Evolutionary conservation across 1,284 basidiomycete species (phyloP).

Genomic region (Leccinum laetum): DNA sequence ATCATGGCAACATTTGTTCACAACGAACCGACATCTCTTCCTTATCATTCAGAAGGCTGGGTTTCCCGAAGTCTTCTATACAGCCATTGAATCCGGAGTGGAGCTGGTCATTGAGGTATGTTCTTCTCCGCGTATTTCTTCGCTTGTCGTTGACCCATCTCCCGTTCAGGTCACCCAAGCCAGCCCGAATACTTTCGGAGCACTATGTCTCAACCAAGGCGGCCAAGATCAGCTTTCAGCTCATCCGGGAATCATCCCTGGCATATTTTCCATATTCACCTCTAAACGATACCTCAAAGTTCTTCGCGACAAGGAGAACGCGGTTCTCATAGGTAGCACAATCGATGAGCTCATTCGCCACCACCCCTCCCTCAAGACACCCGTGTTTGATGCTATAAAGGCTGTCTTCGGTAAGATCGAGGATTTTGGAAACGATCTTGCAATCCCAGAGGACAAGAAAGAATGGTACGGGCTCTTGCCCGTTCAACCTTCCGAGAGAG

Average conservation of each 20-base stretch:
- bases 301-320: too few species aligned
- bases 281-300: too few species aligned
- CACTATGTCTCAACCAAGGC: too few species aligned
- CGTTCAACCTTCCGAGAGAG: constrained; percentile 33
- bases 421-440: constrained; percentile 63
- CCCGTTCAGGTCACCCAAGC: too few species aligned
- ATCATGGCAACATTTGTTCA: constrained; percentile 99
- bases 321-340: constrained; percentile 24
- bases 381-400: constrained; percentile 78
- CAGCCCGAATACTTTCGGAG: too few species aligned
- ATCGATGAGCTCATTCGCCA: too few species aligned
- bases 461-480: constrained; percentile 65
- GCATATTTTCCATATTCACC: too few species aligned
- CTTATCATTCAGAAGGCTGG: constrained; percentile 90
- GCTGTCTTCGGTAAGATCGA: constrained; percentile 73
- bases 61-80: constrained; percentile 89
- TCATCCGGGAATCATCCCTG: too few species aligned
- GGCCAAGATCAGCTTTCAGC: too few species aligned
- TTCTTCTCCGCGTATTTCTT: not conserved
- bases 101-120: constrained; percentile 86
- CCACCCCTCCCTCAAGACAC: constrained; percentile 1
- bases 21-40: constrained; percentile 96
- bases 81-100: constrained; percentile 80
- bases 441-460: constrained; percentile 55
- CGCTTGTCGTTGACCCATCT: not conserved